Conservation (phyloP, 805 yeast species). For the Kuraishia molischiana region DNA sequence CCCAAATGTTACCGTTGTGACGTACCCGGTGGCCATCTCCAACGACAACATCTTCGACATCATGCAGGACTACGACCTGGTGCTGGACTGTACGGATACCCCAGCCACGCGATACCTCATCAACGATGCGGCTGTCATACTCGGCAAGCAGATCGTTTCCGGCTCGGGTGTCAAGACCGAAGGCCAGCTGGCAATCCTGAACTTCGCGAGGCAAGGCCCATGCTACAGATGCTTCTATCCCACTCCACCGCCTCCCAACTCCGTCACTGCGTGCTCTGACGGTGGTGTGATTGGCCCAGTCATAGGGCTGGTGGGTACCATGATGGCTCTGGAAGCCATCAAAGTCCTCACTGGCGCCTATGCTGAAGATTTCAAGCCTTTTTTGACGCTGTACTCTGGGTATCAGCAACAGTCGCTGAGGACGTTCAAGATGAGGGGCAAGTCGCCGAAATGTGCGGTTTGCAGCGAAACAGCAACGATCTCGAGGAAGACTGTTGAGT, state of each 20-base stretch:
- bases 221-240: slow-evolving; percentile 95
- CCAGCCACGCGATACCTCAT: slow-evolving; percentile 82
- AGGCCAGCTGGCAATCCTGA: slow-evolving; percentile 78
- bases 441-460: slow-evolving; percentile 47
- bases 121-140: slow-evolving; percentile 70
- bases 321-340: slow-evolving; percentile 84
- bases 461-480: slow-evolving; percentile 52
- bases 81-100: slow-evolving; percentile 91
- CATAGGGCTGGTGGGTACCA: slow-evolving; percentile 83
- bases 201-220: slow-evolving; percentile 63
- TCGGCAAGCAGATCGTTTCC: slow-evolving; percentile 67
- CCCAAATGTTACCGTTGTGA: slow-evolving; percentile 49
- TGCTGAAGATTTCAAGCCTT: slow-evolving; percentile 52
- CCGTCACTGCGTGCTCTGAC: slow-evolving; percentile 80
- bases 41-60: slow-evolving; percentile 54
- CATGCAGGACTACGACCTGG: slow-evolving; percentile 56
- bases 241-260: slow-evolving; percentile 74
- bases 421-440: slow-evolving; percentile 70
- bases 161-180: slow-evolving; percentile 90
- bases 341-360: slow-evolving; percentile 59
- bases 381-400: slow-evolving; percentile 58
- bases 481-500: slow-evolving; percentile 32
- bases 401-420: slow-evolving; percentile 59
- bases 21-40: slow-evolving; percentile 42
- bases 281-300: slow-evolving; percentile 95